phyloP scores from a whole-genome alignment of 176 grass and related monocot genomes.

The Chloris gayana region DNA sequence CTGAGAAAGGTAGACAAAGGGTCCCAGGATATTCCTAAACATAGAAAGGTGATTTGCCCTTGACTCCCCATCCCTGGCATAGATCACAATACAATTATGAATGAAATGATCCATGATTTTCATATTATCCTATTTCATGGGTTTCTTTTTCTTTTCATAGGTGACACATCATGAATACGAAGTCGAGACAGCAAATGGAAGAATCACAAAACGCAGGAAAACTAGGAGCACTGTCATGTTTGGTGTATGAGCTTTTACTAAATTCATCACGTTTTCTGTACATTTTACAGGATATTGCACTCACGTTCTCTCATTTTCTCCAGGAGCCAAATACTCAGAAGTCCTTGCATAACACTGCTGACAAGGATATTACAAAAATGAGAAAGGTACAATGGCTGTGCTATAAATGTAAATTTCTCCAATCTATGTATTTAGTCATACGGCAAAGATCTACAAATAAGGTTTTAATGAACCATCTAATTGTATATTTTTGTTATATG shows the following conservation, averaged over 20 bases:
- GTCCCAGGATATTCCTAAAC: conserved; percentile 66
- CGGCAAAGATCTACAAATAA: conserved; percentile 19
- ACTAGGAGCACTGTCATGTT: conserved; percentile 89
- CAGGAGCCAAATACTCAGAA: conserved; percentile 73
- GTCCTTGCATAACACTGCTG: conserved; percentile 50
- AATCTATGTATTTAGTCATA: conserved; percentile 12
- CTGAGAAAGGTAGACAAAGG: conserved; percentile 79
- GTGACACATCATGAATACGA: conserved; percentile 87
- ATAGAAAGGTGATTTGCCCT: conserved; percentile 62
- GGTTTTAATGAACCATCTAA: neutral
- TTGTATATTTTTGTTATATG: conserved; percentile 17
- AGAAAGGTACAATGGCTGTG: conserved; percentile 57
- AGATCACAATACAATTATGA: conserved; percentile 7
- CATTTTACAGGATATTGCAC: conserved; percentile 33
- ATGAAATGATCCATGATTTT: conserved; percentile 15
- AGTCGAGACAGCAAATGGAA: conserved; percentile 82
- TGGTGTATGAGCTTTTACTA: conserved; percentile 54
- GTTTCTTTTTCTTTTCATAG: conserved; percentile 52
- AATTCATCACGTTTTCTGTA: conserved; percentile 8
- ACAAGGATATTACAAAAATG: conserved; percentile 52
- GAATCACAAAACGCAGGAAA: conserved; percentile 89
- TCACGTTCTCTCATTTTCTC: conserved; percentile 33
- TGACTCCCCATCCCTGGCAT: conserved; percentile 15
- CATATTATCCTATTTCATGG: conserved; percentile 13
- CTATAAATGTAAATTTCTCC: conserved; percentile 6